Evolutionary conservation across 768 basidiomycete genomes (phyloP).

Genomic region (Pisolithus orientalis): DNA sequence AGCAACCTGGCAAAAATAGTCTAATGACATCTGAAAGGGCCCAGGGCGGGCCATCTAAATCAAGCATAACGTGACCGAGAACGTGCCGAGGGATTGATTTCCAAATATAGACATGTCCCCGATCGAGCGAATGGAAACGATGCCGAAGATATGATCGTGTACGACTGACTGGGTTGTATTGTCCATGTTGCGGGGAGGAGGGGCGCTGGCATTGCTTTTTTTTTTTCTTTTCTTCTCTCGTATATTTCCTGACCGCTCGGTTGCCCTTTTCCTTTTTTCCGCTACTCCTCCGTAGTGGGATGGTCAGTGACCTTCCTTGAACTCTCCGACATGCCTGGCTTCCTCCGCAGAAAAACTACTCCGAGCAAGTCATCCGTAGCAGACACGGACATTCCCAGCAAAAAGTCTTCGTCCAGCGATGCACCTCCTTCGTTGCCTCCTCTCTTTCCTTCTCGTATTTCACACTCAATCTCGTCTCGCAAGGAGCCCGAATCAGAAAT

Average conservation of each 20-base stretch:
- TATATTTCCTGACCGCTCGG: neutral
- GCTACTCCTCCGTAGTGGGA: neutral
- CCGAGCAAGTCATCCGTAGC: neutral
- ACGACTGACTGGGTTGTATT: neutral
- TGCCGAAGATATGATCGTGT: constrained; percentile 1
- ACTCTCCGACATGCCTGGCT: neutral
- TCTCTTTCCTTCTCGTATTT: neutral
- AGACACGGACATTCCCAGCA: neutral
- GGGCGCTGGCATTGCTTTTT: neutral
- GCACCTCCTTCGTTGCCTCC: neutral
- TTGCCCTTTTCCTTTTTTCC: neutral
- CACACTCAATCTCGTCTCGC: neutral
- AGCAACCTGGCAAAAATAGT: neutral
- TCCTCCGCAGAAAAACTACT: neutral
- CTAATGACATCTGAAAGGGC: neutral
- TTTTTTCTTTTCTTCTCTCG: neutral
- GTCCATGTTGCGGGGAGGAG: neutral
- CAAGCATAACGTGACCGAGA: neutral
- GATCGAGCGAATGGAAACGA: neutral
- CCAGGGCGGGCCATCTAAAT: neutral
- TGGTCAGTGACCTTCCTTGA: neutral
- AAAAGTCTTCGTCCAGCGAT: neutral
- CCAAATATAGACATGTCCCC: neutral
- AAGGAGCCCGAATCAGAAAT: neutral
- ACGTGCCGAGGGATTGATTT: neutral